These are phyloP conservation scores for Malania oleifera DNA, from an alignment of 164 flowering plant species.

Conservation along the genomic window DNA sequence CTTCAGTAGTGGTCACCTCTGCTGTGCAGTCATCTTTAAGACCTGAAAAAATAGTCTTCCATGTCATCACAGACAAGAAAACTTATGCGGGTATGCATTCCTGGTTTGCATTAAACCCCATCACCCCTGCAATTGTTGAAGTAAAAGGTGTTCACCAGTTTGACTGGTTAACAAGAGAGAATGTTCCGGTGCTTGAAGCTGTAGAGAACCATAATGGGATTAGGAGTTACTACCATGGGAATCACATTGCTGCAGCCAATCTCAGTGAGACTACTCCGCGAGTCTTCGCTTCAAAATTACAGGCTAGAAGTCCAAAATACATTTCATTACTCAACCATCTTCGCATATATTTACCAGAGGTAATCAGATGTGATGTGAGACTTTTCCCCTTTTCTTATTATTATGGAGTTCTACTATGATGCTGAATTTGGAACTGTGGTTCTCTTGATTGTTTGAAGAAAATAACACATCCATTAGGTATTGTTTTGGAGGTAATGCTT, in stretches of 20 bases:
- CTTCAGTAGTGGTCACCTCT: conserved; percentile 90
- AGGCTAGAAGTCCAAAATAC: conserved; percentile 96
- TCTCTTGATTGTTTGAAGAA: too few species aligned
- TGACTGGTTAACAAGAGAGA: conserved; percentile 95
- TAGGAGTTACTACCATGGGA: conserved; percentile 85
- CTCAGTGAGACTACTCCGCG: conserved; percentile 76
- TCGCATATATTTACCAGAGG: conserved; percentile 97
- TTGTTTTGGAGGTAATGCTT: too few species aligned
- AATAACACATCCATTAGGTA: too few species aligned
- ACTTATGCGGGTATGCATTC: conserved; percentile 99
- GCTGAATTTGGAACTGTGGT: background rate
- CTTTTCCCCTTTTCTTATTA: background rate
- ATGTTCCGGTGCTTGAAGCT: conserved; percentile 97
- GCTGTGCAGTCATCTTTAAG: conserved; percentile 61
- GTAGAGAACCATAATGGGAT: conserved; percentile 75
- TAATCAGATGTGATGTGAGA: conserved; percentile 23
- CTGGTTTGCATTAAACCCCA: conserved; percentile 95
- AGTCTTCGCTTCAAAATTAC: conserved; percentile 78
- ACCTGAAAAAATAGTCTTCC: conserved; percentile 86
- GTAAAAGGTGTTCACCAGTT: conserved; percentile 96
- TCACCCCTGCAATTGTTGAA: conserved; percentile 81
- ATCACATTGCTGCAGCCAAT: conserved; percentile 75
- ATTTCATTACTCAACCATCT: conserved; percentile 94
- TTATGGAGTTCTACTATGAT: background rate
- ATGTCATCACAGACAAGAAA: conserved; percentile 97